phyloP scores from a whole-genome alignment of 495 filamentous ascomycete genomes.

The Lasiosphaeria hispida region DNA sequence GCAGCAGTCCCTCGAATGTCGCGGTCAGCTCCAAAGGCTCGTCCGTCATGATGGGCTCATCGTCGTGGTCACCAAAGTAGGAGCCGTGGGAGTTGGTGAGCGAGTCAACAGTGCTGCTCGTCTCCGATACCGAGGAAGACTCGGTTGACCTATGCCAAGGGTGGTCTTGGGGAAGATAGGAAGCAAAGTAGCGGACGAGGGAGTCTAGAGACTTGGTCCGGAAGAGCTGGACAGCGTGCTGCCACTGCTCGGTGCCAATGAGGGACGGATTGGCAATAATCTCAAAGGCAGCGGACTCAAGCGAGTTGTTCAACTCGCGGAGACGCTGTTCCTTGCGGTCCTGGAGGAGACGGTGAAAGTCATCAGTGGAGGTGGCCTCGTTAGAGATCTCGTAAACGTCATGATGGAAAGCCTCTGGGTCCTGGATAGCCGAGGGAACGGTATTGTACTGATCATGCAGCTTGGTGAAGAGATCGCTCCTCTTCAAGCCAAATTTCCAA shows the following conservation, averaged over 20 bases:
- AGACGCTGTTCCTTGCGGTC: slow-evolving; percentile 47
- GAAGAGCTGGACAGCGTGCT: slow-evolving; percentile 49
- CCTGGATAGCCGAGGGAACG: slow-evolving; percentile 34
- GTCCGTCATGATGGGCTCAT: slow-evolving; percentile 37
- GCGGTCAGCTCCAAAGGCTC: slow-evolving; percentile 39
- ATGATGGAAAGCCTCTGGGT: slow-evolving; percentile 42
- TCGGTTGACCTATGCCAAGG: slow-evolving; percentile 32
- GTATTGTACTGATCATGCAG: slow-evolving; percentile 45
- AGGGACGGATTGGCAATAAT: slow-evolving; percentile 51
- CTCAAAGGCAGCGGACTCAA: slow-evolving; percentile 50
- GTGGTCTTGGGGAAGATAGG: slow-evolving; percentile 47
- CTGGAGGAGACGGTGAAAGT: slow-evolving; percentile 46
- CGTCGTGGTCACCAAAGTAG: slow-evolving; percentile 39
- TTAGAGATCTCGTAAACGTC: slow-evolving; percentile 47
- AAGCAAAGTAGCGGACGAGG: slow-evolving; percentile 50
- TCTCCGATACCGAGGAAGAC: slow-evolving; percentile 27
- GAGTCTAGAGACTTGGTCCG: slow-evolving; percentile 51
- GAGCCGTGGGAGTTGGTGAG: slow-evolving; percentile 21
- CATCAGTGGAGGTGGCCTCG: slow-evolving; percentile 38
- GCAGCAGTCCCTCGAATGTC: slow-evolving; percentile 30
- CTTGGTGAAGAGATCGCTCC: slow-evolving; percentile 38
- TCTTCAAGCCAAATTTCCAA: slow-evolving; percentile 49
- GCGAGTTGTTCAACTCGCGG: slow-evolving; percentile 44
- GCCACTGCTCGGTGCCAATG: slow-evolving; percentile 51
- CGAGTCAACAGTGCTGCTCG: slow-evolving; percentile 27